These are phyloP conservation scores for Xanthoconium separans DNA, from an alignment of 1,284 basidiomycete species.

Conservation along the genomic window DNA sequence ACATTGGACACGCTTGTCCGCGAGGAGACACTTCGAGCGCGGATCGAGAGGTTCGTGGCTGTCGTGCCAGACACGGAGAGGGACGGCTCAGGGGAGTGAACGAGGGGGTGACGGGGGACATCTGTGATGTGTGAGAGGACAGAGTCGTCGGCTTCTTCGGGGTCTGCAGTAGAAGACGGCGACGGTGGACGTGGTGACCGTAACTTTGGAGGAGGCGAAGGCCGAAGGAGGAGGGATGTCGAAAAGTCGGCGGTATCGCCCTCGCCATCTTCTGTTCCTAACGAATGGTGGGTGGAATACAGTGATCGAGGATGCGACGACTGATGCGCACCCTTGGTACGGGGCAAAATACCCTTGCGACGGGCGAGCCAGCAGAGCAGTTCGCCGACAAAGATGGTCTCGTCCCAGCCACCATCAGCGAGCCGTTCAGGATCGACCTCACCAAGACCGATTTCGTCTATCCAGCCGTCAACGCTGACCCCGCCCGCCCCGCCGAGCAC, in stretches of 20 bases:
- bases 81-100: conserved; percentile 37
- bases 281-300: conserved; percentile 24
- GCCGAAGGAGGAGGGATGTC: conserved; percentile 24
- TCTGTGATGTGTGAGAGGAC: conserved; percentile 29
- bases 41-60: conserved; percentile 37
- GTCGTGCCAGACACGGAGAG: conserved; percentile 38
- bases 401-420: conserved; percentile 60
- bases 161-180: background rate
- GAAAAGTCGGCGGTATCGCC: conserved; percentile 22
- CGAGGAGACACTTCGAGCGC: conserved; percentile 30
- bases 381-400: conserved; percentile 60
- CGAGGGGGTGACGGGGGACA: conserved; percentile 32
- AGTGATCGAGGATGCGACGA: conserved; percentile 16
- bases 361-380: conserved; percentile 65
- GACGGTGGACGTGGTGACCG: background rate
- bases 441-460: conserved; percentile 57
- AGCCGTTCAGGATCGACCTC: conserved; percentile 61
- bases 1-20: conserved; percentile 34
- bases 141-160: conserved; percentile 9
- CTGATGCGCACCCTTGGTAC: conserved; percentile 4
- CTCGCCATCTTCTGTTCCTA: conserved; percentile 21
- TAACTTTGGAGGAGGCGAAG: conserved; percentile 8
- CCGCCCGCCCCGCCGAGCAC: conserved; percentile 16
- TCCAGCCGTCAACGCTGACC: conserved; percentile 31
- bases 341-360: conserved; percentile 40